A percentile compares a stretch with the other conserved stretches of the same genome.
Evolutionary conservation across 345 rosid species (phyloP).

Genomic region (Salix exigua): DNA sequence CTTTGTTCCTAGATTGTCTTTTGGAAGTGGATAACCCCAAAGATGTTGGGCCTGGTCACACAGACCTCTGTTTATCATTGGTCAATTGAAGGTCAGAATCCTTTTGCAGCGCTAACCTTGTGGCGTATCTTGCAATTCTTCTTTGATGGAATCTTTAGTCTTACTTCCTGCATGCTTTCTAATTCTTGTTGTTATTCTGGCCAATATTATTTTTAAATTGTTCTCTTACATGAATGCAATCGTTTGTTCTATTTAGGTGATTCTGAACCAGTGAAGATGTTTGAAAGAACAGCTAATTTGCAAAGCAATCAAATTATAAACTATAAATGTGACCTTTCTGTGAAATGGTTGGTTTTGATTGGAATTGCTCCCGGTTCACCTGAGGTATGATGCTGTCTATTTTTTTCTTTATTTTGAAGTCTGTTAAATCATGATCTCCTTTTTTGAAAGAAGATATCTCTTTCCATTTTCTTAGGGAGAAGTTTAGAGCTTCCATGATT

Average conservation of each 20-base stretch:
- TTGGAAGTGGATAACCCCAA: conserved; percentile 97
- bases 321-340: conserved; percentile 87
- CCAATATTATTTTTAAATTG: not conserved
- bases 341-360: conserved; percentile 95
- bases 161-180: not conserved
- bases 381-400: conserved; percentile 52
- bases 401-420: not conserved
- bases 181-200: not conserved
- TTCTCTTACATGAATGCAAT: not conserved
- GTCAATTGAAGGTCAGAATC: conserved; percentile 81
- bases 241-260: conserved; percentile 49
- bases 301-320: conserved; percentile 91
- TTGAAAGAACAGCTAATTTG: conserved; percentile 94
- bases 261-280: conserved; percentile 92
- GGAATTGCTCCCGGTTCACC: conserved; percentile 98
- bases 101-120: not conserved
- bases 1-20: conserved; percentile 63
- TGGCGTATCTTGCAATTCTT: not conserved
- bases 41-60: conserved; percentile 92
- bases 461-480: not conserved
- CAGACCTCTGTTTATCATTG: conserved; percentile 90
- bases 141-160: not conserved
- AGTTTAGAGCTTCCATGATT: not conserved
- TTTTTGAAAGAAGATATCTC: not conserved
- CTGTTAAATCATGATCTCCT: not conserved